Percentiles rank a stretch among this genome's conserved stretches.
Conservation (phyloP, 2,329 filamentous ascomycete genomes). For the Aspergillus melleus region DNA sequence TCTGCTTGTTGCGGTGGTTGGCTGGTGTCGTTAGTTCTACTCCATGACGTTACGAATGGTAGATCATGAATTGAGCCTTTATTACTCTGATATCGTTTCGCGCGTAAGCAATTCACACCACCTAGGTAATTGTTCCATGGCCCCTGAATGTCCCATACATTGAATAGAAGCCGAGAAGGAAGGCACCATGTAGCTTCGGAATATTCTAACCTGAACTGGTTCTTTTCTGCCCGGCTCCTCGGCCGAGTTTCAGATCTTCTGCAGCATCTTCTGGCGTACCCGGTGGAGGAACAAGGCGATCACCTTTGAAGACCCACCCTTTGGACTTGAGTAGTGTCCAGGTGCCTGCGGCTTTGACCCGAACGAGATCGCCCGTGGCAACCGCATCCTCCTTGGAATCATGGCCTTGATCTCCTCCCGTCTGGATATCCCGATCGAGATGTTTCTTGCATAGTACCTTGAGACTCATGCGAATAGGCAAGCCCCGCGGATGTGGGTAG, state of each 20-base stretch:
- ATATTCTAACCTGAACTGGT: constrained; percentile 9
- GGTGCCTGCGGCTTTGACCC: constrained; percentile 66
- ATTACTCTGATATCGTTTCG: constrained; percentile 9
- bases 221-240: constrained; percentile 29
- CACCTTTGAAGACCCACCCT: constrained; percentile 66
- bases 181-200: too few species aligned
- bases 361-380: constrained; percentile 82
- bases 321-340: constrained; percentile 67
- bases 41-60: constrained; percentile 34
- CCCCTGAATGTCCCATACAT: too few species aligned
- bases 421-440: constrained; percentile 77
- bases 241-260: constrained; percentile 16
- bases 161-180: too few species aligned
- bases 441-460: constrained; percentile 69
- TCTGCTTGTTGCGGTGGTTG: constrained; percentile 1
- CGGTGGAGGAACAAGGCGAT: constrained; percentile 37
- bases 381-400: constrained; percentile 91
- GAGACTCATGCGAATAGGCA: constrained; percentile 78
- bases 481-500: constrained; percentile 73
- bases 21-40: constrained; percentile 20
- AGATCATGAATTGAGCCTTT: constrained; percentile 27
- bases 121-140: too few species aligned
- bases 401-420: constrained; percentile 67
- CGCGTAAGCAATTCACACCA: constrained; percentile 9
- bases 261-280: constrained; percentile 13